Percentiles rank a stretch among this genome's conserved stretches.
phyloP scores from a whole-genome alignment of 2,329 filamentous ascomycete genomes.

The Scedosporium boydii region DNA sequence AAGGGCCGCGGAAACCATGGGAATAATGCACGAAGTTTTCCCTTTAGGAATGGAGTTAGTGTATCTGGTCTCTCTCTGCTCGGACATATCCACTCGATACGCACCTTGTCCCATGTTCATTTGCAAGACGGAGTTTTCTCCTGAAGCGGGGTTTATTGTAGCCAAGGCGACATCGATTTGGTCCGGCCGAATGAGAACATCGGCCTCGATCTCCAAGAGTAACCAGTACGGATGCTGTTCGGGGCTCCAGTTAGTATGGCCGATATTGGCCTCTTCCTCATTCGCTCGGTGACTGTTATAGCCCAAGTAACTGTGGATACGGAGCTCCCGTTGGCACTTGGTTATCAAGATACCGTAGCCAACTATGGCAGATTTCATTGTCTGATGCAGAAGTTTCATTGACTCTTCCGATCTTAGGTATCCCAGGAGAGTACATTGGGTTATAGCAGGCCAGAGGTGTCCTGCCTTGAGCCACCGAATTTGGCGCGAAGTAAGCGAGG shows the following conservation, averaged over 20 bases:
- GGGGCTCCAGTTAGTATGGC: slow-evolving; percentile 49
- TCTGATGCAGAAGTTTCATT: neutral
- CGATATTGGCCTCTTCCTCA: slow-evolving; percentile 15
- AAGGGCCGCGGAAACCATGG: slow-evolving; percentile 36
- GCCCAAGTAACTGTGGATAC: neutral
- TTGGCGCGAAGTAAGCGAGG: slow-evolving; percentile 8
- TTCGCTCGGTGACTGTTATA: neutral
- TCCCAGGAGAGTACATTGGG: slow-evolving; percentile 31
- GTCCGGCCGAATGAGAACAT: slow-evolving; percentile 50
- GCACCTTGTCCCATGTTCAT: slow-evolving; percentile 57
- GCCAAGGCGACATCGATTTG: slow-evolving; percentile 54
- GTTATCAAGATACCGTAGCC: slow-evolving; percentile 21
- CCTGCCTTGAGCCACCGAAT: slow-evolving; percentile 30
- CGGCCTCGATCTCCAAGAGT: slow-evolving; percentile 55
- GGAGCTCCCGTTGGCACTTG: neutral
- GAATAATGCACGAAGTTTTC: slow-evolving; percentile 48
- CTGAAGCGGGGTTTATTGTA: slow-evolving; percentile 44
- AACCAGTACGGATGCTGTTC: slow-evolving; percentile 51
- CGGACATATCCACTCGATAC: neutral
- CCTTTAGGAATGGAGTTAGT: slow-evolving; percentile 23
- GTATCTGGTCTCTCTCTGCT: neutral
- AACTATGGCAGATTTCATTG: slow-evolving; percentile 20
- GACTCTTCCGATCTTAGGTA: slow-evolving; percentile 25
- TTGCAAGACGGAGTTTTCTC: slow-evolving; percentile 50
- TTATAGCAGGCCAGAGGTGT: slow-evolving; percentile 35